These are phyloP conservation scores for Mariannaea elegans DNA, from an alignment of 2,329 filamentous ascomycete genomes.

Conservation along the genomic window DNA sequence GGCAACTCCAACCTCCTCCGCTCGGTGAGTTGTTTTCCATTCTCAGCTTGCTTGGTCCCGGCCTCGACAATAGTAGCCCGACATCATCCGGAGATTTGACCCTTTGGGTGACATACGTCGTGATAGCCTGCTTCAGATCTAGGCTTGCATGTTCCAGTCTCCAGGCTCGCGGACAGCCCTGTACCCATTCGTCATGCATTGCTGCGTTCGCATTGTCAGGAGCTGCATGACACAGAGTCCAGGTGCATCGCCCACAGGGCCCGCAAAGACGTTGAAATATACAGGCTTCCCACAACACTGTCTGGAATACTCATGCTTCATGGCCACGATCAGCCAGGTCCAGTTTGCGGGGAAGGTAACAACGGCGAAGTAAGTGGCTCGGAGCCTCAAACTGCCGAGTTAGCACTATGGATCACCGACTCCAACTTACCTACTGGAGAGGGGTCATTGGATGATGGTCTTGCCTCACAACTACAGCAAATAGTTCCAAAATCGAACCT, in stretches of 20 bases:
- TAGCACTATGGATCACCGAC: constrained; percentile 15
- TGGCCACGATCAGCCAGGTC: constrained; percentile 22
- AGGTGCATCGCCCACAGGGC: background rate
- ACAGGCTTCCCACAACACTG: background rate
- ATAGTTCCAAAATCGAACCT: constrained; percentile 16
- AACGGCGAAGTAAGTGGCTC: constrained; percentile 7
- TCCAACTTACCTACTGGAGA: background rate
- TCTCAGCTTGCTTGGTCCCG: constrained; percentile 12
- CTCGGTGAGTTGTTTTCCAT: constrained; percentile 18
- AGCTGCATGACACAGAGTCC: constrained; percentile 27
- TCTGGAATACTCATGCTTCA: background rate
- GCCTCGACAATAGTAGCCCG: constrained; percentile 10
- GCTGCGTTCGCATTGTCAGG: constrained; percentile 24
- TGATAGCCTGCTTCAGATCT: constrained; percentile 21
- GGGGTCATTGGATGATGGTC: constrained; percentile 10
- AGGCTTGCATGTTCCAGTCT: constrained; percentile 26
- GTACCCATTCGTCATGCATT: constrained; percentile 33
- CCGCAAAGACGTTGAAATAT: background rate
- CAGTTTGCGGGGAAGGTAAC: constrained; percentile 25
- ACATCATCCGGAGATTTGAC: constrained; percentile 4
- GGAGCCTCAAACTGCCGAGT: constrained; percentile 33
- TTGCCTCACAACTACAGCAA: constrained; percentile 10
- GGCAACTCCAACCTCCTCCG: constrained; percentile 8
- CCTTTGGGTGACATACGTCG: constrained; percentile 23
- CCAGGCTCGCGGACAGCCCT: constrained; percentile 22